These are phyloP conservation scores for Penicillium sp. DNA, from an alignment of 2,329 filamentous ascomycete genomes.

Conservation along the genomic window DNA sequence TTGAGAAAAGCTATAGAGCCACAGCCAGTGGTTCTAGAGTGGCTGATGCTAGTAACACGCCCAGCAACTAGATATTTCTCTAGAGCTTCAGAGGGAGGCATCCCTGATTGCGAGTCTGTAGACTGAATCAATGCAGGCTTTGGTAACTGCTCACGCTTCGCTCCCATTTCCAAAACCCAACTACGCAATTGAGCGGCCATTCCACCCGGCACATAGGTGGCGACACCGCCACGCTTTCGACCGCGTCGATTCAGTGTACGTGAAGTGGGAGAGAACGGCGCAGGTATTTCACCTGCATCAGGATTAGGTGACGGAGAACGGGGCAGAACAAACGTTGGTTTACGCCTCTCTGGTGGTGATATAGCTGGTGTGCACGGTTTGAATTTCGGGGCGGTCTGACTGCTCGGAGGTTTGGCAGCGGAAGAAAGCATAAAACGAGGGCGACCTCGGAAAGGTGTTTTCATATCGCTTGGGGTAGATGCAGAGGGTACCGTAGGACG, in stretches of 20 bases:
- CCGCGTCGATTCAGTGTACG: conserved; percentile 34
- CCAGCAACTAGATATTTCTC: conserved; percentile 22
- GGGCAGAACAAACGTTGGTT: conserved; percentile 42
- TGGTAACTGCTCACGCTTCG: conserved; percentile 29
- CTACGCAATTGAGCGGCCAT: conserved; percentile 45
- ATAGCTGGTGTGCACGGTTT: conserved; percentile 16
- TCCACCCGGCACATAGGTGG: conserved; percentile 37
- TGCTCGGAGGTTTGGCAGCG: conserved; percentile 22
- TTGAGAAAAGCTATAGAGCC: conserved; percentile 30
- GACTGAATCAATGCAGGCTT: not conserved
- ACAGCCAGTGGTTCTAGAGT: conserved; percentile 24
- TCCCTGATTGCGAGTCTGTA: not conserved
- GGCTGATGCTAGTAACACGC: conserved; percentile 18
- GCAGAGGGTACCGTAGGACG: conserved; percentile 6
- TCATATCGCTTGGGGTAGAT: conserved; percentile 17
- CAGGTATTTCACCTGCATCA: conserved; percentile 25
- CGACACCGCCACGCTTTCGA: conserved; percentile 20
- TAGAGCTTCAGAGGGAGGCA: not conserved
- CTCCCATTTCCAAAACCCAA: conserved; percentile 44
- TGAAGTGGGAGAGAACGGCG: conserved; percentile 41
- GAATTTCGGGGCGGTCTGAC: conserved; percentile 12
- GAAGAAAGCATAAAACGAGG: conserved; percentile 34
- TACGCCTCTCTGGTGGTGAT: conserved; percentile 26
- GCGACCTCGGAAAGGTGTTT: conserved; percentile 28
- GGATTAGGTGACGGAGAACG: conserved; percentile 36